These are phyloP conservation scores for Gossypium arboreum DNA, from an alignment of 345 rosid genomes.

Conservation along the genomic window DNA sequence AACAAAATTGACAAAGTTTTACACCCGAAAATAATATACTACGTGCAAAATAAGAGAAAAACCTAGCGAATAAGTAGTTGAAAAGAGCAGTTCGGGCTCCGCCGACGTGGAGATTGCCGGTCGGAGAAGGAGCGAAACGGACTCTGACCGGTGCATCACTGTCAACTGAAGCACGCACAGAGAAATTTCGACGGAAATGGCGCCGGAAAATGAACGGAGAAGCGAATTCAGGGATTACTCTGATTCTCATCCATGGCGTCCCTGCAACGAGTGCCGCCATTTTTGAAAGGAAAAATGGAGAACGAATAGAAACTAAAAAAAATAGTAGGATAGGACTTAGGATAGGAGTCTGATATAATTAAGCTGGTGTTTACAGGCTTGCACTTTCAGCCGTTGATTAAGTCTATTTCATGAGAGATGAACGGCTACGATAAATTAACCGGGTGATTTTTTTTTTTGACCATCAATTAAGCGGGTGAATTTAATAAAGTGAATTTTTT, in stretches of 20 bases:
- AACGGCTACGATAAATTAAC: background rate
- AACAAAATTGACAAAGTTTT: background rate
- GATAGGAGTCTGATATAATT: background rate
- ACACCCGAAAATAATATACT: background rate
- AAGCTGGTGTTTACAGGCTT: background rate
- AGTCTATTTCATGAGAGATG: background rate
- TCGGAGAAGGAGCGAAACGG: slow-evolving; percentile 97
- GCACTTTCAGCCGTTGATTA: background rate
- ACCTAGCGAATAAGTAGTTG: slow-evolving; percentile 93
- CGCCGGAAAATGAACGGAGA: slow-evolving; percentile 21
- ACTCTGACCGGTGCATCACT: slow-evolving; percentile 53
- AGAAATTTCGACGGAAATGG: slow-evolving; percentile 23
- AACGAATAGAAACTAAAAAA: background rate
- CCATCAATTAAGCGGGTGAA: background rate
- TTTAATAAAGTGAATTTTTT: no score
- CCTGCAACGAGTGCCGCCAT: slow-evolving; percentile 51
- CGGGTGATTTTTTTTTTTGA: background rate
- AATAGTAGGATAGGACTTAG: background rate
- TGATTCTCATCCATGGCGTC: slow-evolving; percentile 52
- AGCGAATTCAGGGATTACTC: slow-evolving; percentile 41
- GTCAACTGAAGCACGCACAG: slow-evolving; percentile 30
- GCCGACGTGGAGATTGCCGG: slow-evolving; percentile 94
- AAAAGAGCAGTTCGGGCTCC: slow-evolving; percentile 98
- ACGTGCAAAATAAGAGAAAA: background rate
- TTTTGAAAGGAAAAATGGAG: background rate